Conservation (phyloP, 306 rosid genomes). For the Glycine soja region DNA sequence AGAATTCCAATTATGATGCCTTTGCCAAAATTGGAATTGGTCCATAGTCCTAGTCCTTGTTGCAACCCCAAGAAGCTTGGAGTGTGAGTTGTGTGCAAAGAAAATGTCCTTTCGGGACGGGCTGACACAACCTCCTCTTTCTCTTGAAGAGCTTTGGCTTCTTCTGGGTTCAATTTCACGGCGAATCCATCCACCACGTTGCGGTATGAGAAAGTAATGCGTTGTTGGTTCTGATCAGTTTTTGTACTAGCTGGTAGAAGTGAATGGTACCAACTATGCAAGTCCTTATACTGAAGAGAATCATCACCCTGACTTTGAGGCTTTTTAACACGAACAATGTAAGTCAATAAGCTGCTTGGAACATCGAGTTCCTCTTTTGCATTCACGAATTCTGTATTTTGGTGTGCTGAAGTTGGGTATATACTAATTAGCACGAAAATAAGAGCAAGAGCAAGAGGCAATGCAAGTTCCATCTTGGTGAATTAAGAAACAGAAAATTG, state of each 20-base stretch:
- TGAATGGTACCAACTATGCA: constrained; percentile 60
- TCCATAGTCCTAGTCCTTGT: constrained; percentile 57
- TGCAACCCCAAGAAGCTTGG: constrained; percentile 73
- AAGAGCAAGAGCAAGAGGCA: constrained; percentile 42
- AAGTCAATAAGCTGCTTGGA: constrained; percentile 46
- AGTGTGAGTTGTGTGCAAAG: constrained; percentile 72
- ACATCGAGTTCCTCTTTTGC: not conserved
- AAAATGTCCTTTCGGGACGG: constrained; percentile 45
- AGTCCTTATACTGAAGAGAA: constrained; percentile 40
- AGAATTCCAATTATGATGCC: constrained; percentile 76
- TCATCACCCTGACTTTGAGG: constrained; percentile 15
- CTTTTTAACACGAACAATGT: constrained; percentile 60
- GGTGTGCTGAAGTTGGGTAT: constrained; percentile 33
- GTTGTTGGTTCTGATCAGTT: constrained; percentile 16
- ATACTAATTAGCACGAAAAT: not conserved
- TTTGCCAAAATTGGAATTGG: constrained; percentile 55
- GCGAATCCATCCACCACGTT: constrained; percentile 65
- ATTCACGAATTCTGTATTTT: not conserved
- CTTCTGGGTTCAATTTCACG: constrained; percentile 59
- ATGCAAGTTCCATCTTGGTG: constrained; percentile 31
- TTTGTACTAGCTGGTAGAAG: constrained; percentile 51
- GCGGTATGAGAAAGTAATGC: constrained; percentile 53
- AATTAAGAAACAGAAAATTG: constrained; percentile 27
- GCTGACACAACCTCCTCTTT: constrained; percentile 64
- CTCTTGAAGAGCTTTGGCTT: constrained; percentile 56